These are phyloP conservation scores for Heracleum sosnowskyi DNA, from an alignment of 129 eudicot species.

Conservation along the genomic window DNA sequence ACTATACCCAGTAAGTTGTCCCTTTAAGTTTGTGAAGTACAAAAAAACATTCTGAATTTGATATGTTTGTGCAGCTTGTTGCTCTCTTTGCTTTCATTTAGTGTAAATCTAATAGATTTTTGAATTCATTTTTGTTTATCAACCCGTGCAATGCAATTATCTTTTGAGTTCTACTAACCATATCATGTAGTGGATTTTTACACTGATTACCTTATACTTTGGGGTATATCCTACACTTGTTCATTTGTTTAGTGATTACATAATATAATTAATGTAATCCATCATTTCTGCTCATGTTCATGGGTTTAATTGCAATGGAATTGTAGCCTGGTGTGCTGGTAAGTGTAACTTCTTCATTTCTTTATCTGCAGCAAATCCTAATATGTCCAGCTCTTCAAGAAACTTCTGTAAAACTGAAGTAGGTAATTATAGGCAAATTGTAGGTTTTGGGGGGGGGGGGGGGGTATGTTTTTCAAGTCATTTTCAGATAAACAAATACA, in stretches of 20 bases:
- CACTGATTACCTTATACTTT: constrained; percentile 84
- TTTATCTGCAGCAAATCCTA: constrained; percentile 12
- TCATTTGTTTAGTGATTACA: constrained; percentile 15
- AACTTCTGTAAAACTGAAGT: constrained; percentile 15
- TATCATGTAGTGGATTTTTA: constrained; percentile 57
- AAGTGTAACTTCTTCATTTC: constrained; percentile 25
- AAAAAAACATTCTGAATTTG: too few species aligned
- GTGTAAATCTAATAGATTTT: too few species aligned
- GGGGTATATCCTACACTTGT: constrained; percentile 49
- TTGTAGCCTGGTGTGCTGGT: constrained; percentile 64
- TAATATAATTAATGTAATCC: not conserved
- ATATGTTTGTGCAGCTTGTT: too few species aligned
- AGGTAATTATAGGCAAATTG: constrained; percentile 38
- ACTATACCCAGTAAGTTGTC: constrained; percentile 83
- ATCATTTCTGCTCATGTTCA: not conserved
- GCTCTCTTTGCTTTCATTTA: too few species aligned
- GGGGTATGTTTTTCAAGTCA: constrained; percentile 71
- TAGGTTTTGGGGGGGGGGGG: constrained; percentile 75
- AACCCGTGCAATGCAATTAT: not conserved
- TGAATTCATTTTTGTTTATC: not conserved
- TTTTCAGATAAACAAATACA: constrained; percentile 58
- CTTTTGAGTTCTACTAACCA: not conserved
- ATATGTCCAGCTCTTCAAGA: constrained; percentile 22
- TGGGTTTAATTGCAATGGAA: not conserved
- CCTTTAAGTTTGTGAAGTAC: not conserved